Conservation (phyloP, 2,329 filamentous ascomycete genomes). For the Rhynchosporium agropyri region DNA sequence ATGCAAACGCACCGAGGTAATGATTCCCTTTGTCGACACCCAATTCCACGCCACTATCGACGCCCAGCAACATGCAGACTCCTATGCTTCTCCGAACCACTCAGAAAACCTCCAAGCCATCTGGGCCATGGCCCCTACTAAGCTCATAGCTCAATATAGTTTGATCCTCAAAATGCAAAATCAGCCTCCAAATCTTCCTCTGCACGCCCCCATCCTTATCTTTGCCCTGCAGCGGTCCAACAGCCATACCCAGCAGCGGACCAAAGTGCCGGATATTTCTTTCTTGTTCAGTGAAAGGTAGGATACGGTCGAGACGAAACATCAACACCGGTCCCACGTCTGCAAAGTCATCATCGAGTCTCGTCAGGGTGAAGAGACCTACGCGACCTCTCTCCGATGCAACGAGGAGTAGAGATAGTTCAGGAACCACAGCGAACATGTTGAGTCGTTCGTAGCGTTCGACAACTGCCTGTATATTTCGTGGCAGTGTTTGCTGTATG, state of each 20-base stretch:
- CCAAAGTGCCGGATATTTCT: constrained; percentile 46
- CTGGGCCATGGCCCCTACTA: constrained; percentile 45
- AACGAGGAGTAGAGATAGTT: constrained; percentile 69
- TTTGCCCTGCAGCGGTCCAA: constrained; percentile 60
- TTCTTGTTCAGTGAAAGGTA: constrained; percentile 47
- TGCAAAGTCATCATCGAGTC: constrained; percentile 39
- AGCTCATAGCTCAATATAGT: constrained; percentile 72
- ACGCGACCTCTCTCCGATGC: constrained; percentile 69
- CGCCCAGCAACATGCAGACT: constrained; percentile 3
- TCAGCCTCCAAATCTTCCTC: constrained; percentile 61
- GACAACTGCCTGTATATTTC: constrained; percentile 29
- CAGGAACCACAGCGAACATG: constrained; percentile 66
- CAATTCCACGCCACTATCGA: neutral
- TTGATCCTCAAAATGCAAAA: constrained; percentile 73
- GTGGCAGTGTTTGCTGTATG: constrained; percentile 18
- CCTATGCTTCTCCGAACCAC: neutral
- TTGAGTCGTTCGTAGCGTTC: constrained; percentile 56
- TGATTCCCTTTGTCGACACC: no score
- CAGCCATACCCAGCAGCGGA: constrained; percentile 67
- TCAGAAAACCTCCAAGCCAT: constrained; percentile 37
- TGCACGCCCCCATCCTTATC: constrained; percentile 34
- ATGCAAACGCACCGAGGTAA: no score
- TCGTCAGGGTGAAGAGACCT: constrained; percentile 62
- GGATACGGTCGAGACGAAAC: constrained; percentile 55
- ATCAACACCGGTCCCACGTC: constrained; percentile 21